Conservation (phyloP, 306 rosid species). For the Fragaria iinumae region DNA sequence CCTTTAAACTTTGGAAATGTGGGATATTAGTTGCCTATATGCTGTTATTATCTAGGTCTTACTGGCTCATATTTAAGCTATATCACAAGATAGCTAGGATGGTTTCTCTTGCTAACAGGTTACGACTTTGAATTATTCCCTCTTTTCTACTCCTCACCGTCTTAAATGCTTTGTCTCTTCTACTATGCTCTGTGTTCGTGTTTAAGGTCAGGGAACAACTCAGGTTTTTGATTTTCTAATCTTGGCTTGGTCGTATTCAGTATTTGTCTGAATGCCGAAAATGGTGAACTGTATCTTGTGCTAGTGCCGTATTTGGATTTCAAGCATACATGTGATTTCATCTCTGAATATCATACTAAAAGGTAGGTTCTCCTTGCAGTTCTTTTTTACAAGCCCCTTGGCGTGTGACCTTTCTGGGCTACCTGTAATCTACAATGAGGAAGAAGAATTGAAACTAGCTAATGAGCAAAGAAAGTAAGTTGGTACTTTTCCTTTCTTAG, state of each 20-base stretch:
- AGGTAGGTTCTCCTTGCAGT: slow-evolving; percentile 47
- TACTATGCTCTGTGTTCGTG: background rate
- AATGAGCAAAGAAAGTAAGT: slow-evolving; percentile 71
- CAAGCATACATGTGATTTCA: slow-evolving; percentile 5
- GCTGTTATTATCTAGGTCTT: background rate
- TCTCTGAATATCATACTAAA: slow-evolving; percentile 16
- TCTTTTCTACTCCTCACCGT: background rate
- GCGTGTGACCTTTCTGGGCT: slow-evolving; percentile 73
- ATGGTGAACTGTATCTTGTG: background rate
- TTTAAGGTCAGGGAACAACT: background rate
- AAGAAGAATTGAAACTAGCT: slow-evolving; percentile 45
- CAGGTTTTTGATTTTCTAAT: background rate
- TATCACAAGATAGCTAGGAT: background rate
- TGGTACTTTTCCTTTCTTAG: background rate
- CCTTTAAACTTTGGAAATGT: background rate
- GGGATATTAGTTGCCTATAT: background rate
- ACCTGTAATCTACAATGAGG: slow-evolving; percentile 48
- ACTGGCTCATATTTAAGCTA: background rate
- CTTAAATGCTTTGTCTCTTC: background rate
- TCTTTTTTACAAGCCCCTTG: slow-evolving; percentile 75
- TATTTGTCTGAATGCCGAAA: background rate
- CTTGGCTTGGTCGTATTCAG: background rate
- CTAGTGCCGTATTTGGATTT: background rate
- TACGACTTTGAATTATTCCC: background rate
- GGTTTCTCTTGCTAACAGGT: background rate